phyloP scores from a whole-genome alignment of 768 basidiomycete species.

The Polyporus arcularius region DNA sequence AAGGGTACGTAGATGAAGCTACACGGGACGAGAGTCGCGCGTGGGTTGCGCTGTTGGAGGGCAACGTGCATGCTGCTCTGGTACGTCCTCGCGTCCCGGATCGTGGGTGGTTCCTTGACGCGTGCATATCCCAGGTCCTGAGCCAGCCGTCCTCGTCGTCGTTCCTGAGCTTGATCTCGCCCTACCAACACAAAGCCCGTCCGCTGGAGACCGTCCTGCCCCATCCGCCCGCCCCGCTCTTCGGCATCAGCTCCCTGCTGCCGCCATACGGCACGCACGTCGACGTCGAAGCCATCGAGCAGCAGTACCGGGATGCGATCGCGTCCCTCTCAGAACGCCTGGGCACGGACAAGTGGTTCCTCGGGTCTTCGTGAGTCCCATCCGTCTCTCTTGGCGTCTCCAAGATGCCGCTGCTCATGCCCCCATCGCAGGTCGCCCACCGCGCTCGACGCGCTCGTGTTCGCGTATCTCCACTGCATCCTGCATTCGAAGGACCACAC shows the following conservation, averaged over 20 bases:
- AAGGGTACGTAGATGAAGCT: conserved; percentile 65
- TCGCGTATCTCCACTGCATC: conserved; percentile 77
- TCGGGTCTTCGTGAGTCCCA: conserved; percentile 62
- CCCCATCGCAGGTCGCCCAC: conserved; percentile 63
- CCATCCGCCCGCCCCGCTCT: conserved; percentile 69
- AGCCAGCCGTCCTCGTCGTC: conserved; percentile 47
- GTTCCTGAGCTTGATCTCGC: conserved; percentile 43
- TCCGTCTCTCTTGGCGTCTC: not conserved
- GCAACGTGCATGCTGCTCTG: conserved; percentile 73
- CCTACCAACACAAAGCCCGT: conserved; percentile 31
- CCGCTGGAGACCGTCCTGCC: conserved; percentile 51
- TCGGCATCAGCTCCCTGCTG: conserved; percentile 65
- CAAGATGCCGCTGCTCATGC: not conserved
- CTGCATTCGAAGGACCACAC: conserved; percentile 42
- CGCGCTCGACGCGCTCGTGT: conserved; percentile 77
- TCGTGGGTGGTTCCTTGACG: not conserved
- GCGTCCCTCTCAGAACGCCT: conserved; percentile 73
- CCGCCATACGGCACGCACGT: conserved; percentile 63
- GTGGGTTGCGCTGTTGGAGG: conserved; percentile 81
- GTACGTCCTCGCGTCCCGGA: conserved; percentile 35
- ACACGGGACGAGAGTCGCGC: conserved; percentile 76
- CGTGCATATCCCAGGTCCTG: conserved; percentile 41
- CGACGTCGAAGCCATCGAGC: conserved; percentile 48
- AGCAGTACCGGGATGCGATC: conserved; percentile 72
- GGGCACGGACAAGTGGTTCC: conserved; percentile 79